A percentile compares a stretch with the other conserved stretches of the same genome.
These are phyloP conservation scores for Colletotrichum salicis DNA, from an alignment of 2,329 filamentous ascomycete species.

Conservation along the genomic window DNA sequence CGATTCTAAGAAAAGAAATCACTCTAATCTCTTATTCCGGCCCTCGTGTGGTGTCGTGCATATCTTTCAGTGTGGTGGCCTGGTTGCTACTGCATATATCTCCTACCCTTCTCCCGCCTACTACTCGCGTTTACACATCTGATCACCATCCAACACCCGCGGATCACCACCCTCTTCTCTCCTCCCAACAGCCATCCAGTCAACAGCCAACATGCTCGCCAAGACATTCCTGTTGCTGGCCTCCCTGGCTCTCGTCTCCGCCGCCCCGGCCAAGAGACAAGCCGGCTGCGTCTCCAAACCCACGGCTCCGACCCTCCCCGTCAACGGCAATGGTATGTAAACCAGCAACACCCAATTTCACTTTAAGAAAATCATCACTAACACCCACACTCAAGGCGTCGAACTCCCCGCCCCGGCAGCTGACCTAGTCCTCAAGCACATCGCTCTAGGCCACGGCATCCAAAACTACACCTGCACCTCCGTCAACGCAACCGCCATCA, in stretches of 20 bases:
- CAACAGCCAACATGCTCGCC: constrained; percentile 38
- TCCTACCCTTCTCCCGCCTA: constrained; percentile 1
- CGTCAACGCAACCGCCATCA: constrained; percentile 35
- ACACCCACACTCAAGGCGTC: constrained; percentile 42
- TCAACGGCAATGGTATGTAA: constrained; percentile 50
- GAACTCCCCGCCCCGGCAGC: constrained; percentile 57
- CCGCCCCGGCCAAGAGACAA: constrained; percentile 40
- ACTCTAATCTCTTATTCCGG: neutral
- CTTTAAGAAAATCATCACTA: constrained; percentile 25
- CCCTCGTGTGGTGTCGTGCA: neutral
- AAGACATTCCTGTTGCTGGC: constrained; percentile 47
- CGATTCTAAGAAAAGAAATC: constrained; percentile 34
- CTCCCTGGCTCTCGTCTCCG: constrained; percentile 46
- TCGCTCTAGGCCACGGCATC: constrained; percentile 71
- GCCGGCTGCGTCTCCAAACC: constrained; percentile 37
- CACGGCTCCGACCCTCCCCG: constrained; percentile 49
- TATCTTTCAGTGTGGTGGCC: neutral
- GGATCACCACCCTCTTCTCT: constrained; percentile 7
- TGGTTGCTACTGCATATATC: constrained; percentile 30
- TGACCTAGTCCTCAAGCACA: constrained; percentile 58
- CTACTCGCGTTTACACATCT: neutral
- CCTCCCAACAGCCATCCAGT: too few species aligned
- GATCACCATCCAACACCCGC: neutral
- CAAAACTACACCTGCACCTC: constrained; percentile 74
- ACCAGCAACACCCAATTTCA: constrained; percentile 21